Percentiles rank a stretch among this genome's conserved stretches.
Evolutionary conservation across 495 filamentous ascomycete genomes (phyloP).

Genomic region (Talaromyces borbonicus): DNA sequence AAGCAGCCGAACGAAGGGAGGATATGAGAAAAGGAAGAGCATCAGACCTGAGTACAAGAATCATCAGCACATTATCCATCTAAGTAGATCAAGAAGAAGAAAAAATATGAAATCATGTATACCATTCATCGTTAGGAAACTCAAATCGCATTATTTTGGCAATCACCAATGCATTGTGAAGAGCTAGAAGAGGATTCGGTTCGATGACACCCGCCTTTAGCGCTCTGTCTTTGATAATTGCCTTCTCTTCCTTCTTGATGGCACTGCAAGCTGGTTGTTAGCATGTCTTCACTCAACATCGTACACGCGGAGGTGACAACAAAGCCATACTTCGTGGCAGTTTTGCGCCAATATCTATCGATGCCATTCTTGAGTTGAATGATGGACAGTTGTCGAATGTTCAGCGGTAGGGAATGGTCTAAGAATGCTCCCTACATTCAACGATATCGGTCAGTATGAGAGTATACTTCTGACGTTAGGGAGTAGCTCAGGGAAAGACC

Average conservation of each 20-base stretch:
- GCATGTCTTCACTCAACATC: no score
- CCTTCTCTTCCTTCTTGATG: conserved; percentile 65
- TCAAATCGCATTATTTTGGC: conserved; percentile 84
- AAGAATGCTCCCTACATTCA: conserved; percentile 58
- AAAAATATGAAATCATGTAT: conserved; percentile 4
- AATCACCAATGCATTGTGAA: conserved; percentile 78
- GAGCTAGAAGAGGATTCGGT: conserved; percentile 57
- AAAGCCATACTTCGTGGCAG: conserved; percentile 46
- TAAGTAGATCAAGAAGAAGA: not conserved
- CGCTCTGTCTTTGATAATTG: conserved; percentile 59
- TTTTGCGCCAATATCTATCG: conserved; percentile 85
- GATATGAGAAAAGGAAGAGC: conserved; percentile 45
- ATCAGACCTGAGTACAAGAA: conserved; percentile 31
- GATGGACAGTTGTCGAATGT: conserved; percentile 78
- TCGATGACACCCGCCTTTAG: conserved; percentile 66
- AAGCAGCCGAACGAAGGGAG: conserved; percentile 43
- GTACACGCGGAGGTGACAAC: no score
- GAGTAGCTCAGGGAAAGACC: not conserved
- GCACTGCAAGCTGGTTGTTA: conserved; percentile 36
- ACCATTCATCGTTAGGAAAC: conserved; percentile 71
- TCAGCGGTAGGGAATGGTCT: conserved; percentile 59
- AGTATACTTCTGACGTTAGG: not conserved
- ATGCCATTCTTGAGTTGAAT: conserved; percentile 95
- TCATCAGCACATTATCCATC: conserved; percentile 8
- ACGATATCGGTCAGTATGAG: no score